Base-by-base conservation (phyloP, 208 protist genomes). In the Acanthamoeba royreba region DNA sequence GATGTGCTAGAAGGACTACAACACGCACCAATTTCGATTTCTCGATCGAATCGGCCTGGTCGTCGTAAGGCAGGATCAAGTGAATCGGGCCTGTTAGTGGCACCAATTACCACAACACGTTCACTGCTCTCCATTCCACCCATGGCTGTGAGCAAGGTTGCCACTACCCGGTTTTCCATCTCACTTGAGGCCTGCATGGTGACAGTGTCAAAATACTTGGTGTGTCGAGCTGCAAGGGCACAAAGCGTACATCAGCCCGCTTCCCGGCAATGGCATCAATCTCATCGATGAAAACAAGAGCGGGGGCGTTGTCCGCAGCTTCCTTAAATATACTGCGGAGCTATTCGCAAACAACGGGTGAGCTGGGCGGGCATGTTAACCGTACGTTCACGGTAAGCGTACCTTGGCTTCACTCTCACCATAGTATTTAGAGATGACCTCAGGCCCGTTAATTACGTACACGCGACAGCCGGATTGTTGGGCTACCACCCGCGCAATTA, bases 11-110 rank as follows among this genome's bases (percentile, higher is more conserved):
- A n/a, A n/a, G n/a, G n/a, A n/a, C n/a, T n/a, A n/a, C n/a, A n/a
- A n/a, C n/a, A n/a, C 35, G 4, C 49, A 81, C 72, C 72, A 1
- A 81, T 49, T 49, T 81, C 72, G 33, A 81, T 81, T 42, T 98
- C 97, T 28, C 97, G 87, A 83, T 98, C 97, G 94, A 98, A 98
- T 38, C 97, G 88, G 4, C 97, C 97, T 4, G 97, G 97, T 43
- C 97, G 81, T 43, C 97, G 92, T 7, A 98, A 96, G 43, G 98
- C 98, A 46, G 96, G 96, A 93, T 98, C 98, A 25, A 98, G 96
- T 22, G 94, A 31, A 28, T 98, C 97, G 43, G 96, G 66, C 85
- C 98, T 86, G 93, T 98, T 98, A 1, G 98, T 98, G 2, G 98
- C 97, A 25, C 98, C 98, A 53, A 98, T 98, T 22, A 98, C 83